Evolutionary conservation across 2,329 filamentous ascomycete species (phyloP).

Genomic region (Trichoderma lentiforme): DNA sequence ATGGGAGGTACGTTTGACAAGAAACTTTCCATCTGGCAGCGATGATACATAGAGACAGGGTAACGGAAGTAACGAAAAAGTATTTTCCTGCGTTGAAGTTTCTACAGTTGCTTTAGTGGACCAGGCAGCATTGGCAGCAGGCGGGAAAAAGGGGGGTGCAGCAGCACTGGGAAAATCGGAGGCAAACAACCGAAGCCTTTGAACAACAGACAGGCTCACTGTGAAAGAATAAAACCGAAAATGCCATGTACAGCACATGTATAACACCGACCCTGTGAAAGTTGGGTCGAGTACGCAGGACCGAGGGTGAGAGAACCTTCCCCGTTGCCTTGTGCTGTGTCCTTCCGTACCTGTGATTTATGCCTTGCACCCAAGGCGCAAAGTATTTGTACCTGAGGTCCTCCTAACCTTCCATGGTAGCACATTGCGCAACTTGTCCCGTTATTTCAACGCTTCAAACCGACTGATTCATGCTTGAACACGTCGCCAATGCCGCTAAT

Average conservation of each 20-base stretch:
- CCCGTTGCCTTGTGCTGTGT: background rate
- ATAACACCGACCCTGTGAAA: background rate
- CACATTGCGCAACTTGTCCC: background rate
- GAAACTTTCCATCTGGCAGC: background rate
- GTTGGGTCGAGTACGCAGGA: background rate
- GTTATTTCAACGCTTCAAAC: background rate
- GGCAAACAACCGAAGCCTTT: background rate
- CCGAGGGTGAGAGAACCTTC: background rate
- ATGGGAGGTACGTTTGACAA: background rate
- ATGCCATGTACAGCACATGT: background rate
- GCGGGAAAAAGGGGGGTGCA: background rate
- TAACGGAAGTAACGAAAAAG: background rate
- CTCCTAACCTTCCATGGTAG: background rate
- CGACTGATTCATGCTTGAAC: background rate
- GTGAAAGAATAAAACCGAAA: background rate
- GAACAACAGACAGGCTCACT: background rate
- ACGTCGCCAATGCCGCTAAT: slow-evolving; percentile 4
- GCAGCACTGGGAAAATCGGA: background rate
- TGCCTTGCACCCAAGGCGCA: background rate
- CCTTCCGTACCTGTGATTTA: background rate
- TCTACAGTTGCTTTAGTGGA: background rate
- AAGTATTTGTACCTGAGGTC: background rate
- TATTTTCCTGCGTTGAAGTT: background rate
- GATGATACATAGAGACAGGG: background rate
- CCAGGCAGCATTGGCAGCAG: background rate